A percentile compares a stretch with the other conserved stretches of the same genome.
phyloP scores from a whole-genome alignment of 2,329 filamentous ascomycete species.

The Fusarium scirpi region DNA sequence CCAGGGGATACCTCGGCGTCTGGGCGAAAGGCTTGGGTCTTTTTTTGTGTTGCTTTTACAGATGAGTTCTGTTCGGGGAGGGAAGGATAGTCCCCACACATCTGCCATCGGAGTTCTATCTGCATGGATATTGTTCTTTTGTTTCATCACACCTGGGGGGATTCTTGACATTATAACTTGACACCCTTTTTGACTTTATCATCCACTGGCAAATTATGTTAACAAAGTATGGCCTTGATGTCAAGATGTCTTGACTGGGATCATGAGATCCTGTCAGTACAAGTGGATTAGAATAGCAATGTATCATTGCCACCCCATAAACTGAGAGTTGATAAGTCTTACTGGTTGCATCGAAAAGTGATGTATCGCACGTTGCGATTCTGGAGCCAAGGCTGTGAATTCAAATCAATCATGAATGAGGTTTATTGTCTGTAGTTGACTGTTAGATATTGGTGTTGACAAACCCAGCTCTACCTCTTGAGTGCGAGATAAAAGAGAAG shows the following conservation, averaged over 20 bases:
- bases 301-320: not conserved
- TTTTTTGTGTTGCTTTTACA: constrained; percentile 12
- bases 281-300: constrained; percentile 3
- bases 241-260: not conserved
- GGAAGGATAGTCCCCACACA: constrained; percentile 17
- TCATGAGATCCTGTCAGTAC: not conserved
- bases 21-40: constrained; percentile 38
- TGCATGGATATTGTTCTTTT: constrained; percentile 27
- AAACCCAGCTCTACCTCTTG: constrained; percentile 37
- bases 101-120: constrained; percentile 36
- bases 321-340: constrained; percentile 3
- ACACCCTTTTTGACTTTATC: constrained; percentile 14
- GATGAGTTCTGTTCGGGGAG: constrained; percentile 33
- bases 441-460: constrained; percentile 24
- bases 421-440: constrained; percentile 32
- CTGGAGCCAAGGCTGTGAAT: constrained; percentile 24
- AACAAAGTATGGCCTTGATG: not conserved
- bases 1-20: constrained; percentile 48
- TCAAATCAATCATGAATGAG: constrained; percentile 27
- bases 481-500: constrained; percentile 21
- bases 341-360: not conserved
- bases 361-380: not conserved
- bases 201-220: not conserved
- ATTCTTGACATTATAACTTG: constrained; percentile 22
- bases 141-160: constrained; percentile 14